Evolutionary conservation across 805 yeast genomes (phyloP), one percentile per base, ranked within the genome.

Genomic region (Kluyveromyces nonfermentans): DNA sequence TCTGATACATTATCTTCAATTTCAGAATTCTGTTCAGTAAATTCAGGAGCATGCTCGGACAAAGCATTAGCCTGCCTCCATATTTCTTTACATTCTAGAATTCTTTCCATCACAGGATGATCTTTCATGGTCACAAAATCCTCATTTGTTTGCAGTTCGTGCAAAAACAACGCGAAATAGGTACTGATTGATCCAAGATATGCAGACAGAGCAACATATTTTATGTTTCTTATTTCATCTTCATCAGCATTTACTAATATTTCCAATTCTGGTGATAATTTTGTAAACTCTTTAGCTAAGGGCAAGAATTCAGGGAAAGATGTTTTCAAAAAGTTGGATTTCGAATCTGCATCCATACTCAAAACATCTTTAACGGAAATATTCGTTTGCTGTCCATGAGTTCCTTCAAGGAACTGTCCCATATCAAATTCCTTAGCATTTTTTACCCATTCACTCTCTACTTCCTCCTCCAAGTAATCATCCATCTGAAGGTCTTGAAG

Each of bases 291-390:
- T 47, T 75, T 73, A 5, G 84, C 62, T 33, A 90, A 67, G 2
- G 96, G 95, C 20, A 78, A 60, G 50, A 85, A 84, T 63, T 90
- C 97, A 0, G 98, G 97, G 55, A 82, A 83, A 44, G 77, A 69
- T 4, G 77, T 72, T 20, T 73, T 68, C 46, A 90, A 64, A 34
- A 81, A 63, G 37, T 74, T 69, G 42, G 68, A 57, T 52, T 77
- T 75, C 25, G 79, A 81, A 19, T 69, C 70, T 4, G 69, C 60
- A 44, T 77, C 80, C 60, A 88, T 62, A 14, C 65, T 57, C 0
- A 69, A 49, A 5, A 77, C 54, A 48, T 80, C 80, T 31, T 69
- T 67, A 5, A 62, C 50, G 1, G 75, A 56, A 4, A 72, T 54
- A 9, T 31, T 28, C 22, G 56, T 57, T 15, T 70, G 64, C 7